These are phyloP conservation scores for Rostrohypoxylon terebratum DNA, from an alignment of 495 filamentous ascomycete species.

Conservation along the genomic window DNA sequence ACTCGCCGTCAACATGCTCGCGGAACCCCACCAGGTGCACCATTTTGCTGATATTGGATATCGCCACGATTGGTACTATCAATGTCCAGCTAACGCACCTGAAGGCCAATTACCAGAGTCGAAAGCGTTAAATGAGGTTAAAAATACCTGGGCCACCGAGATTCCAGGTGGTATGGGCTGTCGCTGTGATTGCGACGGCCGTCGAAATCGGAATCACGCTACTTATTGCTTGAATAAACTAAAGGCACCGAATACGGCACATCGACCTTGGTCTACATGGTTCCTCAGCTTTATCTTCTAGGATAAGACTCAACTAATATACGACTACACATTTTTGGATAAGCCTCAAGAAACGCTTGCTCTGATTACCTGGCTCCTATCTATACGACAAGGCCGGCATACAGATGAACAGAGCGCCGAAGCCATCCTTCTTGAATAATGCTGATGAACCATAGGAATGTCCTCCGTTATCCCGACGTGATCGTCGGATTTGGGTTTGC, in stretches of 20 bases:
- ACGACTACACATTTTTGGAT: background rate
- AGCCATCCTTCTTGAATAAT: background rate
- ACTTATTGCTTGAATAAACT: constrained; percentile 53
- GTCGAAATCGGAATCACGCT: constrained; percentile 48
- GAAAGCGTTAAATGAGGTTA: constrained; percentile 42
- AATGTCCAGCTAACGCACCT: constrained; percentile 60
- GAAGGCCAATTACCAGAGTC: constrained; percentile 54
- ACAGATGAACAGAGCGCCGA: background rate
- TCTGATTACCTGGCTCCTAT: too few species aligned
- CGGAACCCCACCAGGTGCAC: constrained; percentile 61
- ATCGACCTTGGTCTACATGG: constrained; percentile 45
- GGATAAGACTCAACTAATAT: background rate
- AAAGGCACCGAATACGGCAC: constrained; percentile 52
- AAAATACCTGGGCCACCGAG: constrained; percentile 49
- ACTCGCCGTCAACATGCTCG: constrained; percentile 63
- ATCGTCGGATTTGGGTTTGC: background rate
- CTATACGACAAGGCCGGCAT: background rate
- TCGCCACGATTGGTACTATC: constrained; percentile 61
- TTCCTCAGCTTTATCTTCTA: constrained; percentile 44
- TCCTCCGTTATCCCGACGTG: background rate
- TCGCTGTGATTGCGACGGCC: constrained; percentile 59
- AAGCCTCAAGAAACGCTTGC: background rate
- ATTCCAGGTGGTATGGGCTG: constrained; percentile 56
- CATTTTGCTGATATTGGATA: constrained; percentile 68
- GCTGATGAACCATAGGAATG: background rate